These are phyloP conservation scores for Ceratocystis albifundus DNA, from an alignment of 2,329 filamentous ascomycete species.

Conservation along the genomic window DNA sequence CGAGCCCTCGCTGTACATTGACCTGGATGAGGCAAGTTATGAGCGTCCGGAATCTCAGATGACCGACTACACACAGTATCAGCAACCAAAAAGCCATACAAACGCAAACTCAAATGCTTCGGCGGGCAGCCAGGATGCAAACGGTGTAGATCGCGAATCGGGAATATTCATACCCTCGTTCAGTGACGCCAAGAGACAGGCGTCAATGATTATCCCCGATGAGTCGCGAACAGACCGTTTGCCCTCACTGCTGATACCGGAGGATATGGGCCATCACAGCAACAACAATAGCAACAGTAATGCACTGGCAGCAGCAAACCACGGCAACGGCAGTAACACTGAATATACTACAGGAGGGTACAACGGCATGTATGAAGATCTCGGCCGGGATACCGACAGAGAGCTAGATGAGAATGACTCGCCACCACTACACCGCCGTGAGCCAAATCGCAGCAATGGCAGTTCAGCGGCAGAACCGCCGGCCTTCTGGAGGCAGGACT, in stretches of 20 bases:
- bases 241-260: constrained; percentile 21
- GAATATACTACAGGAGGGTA: constrained; percentile 17
- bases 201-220: constrained; percentile 22
- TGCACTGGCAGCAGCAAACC: not conserved
- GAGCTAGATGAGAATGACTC: constrained; percentile 13
- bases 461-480: constrained; percentile 15
- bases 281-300: not conserved
- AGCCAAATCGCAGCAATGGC: constrained; percentile 3
- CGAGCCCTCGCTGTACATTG: constrained; percentile 21
- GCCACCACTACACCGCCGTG: constrained; percentile 13
- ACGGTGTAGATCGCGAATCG: constrained; percentile 12
- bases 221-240: constrained; percentile 21
- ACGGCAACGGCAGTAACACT: not conserved
- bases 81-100: constrained; percentile 10
- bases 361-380: constrained; percentile 20
- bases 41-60: constrained; percentile 19
- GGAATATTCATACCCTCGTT: constrained; percentile 21
- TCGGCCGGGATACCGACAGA: not conserved
- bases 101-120: constrained; percentile 1
- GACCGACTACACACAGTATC: constrained; percentile 17
- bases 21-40: constrained; percentile 17
- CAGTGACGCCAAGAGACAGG: constrained; percentile 16
- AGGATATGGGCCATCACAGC: constrained; percentile 20
- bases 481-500: constrained; percentile 10
- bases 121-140: not conserved